Base-by-base conservation (phyloP, 2,329 filamentous ascomycete genomes). In the Moelleriella libera region DNA sequence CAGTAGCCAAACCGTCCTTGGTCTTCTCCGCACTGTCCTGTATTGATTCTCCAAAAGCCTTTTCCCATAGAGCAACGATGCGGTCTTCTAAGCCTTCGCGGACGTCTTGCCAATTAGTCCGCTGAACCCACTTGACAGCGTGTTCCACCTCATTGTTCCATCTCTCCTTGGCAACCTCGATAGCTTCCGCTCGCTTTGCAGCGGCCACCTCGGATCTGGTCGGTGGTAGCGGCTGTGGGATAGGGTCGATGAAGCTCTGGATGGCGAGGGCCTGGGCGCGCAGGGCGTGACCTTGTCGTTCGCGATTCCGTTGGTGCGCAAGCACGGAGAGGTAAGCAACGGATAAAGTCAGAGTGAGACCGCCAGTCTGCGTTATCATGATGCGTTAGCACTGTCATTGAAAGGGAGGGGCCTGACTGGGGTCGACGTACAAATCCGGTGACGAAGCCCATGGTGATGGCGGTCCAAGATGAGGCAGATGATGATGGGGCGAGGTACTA, bases 141-240 rank as follows among this genome's bases (percentile, higher is more conserved):
- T 71, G 70, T 61, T 83, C 75, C 37, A 90, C 64, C 63, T 90
- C 85, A 45, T 74, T 64, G 62, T 92, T 90, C 85, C 85, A 90
- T 50, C 77, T 71, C 57, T 85, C 82, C 68, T 90, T 90, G 56
- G 82, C 72, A 37, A 77, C 69, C 59, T 88, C 83, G 47, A 80
- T 60, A 45, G 85, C 67, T 44, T 72, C 71, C 30, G 73, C 70
- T 51, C 74, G 69, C 54, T 76, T 68, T 46, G 74, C 64, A 39
- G 69, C 67, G 44, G 72, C 69, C 40, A 69, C 61, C 57, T 77
- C 72, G 42, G 71, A 66, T 43, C 75, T 67, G 8, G 71, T 71
- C 9, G 71, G 74, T 2, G 69, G 70, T 9, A 71, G 68, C 7
- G 66, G 66, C 8, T 68, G 64, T 28, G 67, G 67, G 49, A 68